These are phyloP conservation scores for Hygrocybe coccinea DNA, from an alignment of 768 basidiomycete genomes.

Conservation along the genomic window DNA sequence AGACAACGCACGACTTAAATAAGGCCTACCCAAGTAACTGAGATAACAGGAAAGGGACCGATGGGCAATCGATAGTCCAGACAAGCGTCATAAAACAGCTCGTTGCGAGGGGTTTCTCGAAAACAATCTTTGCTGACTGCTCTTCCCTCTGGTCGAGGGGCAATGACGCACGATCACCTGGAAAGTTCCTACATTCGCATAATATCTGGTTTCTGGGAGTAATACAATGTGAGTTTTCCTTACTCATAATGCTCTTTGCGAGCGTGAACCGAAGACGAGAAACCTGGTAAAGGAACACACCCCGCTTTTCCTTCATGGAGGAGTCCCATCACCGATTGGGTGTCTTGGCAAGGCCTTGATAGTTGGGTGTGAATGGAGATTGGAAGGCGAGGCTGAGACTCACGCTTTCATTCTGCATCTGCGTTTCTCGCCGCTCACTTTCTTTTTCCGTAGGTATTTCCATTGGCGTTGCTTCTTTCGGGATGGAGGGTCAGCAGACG, in stretches of 20 bases:
- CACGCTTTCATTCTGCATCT: neutral
- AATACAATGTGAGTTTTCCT: slow-evolving; percentile 24
- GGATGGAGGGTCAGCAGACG: too few relatives aligned
- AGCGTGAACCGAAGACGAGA: slow-evolving; percentile 59
- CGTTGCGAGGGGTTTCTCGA: slow-evolving; percentile 51
- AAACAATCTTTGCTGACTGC: slow-evolving; percentile 92
- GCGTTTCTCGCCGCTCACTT: neutral
- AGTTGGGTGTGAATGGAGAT: slow-evolving; percentile 70
- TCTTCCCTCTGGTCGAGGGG: slow-evolving; percentile 87
- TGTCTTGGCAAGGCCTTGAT: slow-evolving; percentile 26
- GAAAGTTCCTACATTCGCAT: slow-evolving; percentile 64
- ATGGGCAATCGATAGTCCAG: slow-evolving; percentile 72
- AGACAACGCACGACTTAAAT: too few relatives aligned
- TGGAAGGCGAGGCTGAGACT: slow-evolving; percentile 87
- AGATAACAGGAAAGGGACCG: too few relatives aligned
- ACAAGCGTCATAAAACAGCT: slow-evolving; percentile 77
- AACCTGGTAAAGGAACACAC: slow-evolving; percentile 87
- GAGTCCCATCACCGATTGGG: slow-evolving; percentile 20
- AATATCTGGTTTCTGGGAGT: neutral
- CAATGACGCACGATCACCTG: slow-evolving; percentile 91
- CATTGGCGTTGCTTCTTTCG: too few relatives aligned
- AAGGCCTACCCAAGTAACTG: too few relatives aligned
- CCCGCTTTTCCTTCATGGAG: slow-evolving; percentile 45
- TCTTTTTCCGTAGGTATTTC: neutral
- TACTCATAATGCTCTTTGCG: slow-evolving; percentile 13